These are phyloP conservation scores for Entomortierella beljakovae DNA, from an alignment of 192 early-diverging fungal genomes.

Conservation along the genomic window DNA sequence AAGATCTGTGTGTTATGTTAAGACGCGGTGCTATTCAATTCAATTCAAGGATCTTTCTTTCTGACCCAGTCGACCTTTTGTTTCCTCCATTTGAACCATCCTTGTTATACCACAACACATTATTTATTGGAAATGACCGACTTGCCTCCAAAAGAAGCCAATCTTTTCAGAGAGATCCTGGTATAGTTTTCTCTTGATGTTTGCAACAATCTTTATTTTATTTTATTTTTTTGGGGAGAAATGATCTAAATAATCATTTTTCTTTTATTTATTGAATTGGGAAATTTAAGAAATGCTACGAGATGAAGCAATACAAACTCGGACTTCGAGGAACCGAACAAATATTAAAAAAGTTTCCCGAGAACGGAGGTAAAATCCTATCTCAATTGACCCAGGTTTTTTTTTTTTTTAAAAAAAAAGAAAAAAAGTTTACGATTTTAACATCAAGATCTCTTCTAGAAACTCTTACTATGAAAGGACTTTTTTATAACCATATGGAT, in stretches of 20 bases:
- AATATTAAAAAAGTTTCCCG: constrained; percentile 93
- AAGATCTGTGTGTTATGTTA: background rate
- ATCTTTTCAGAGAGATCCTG: constrained; percentile 76
- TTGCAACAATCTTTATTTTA: background rate
- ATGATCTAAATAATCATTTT: background rate
- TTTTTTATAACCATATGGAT: constrained; percentile 91
- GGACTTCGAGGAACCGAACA: constrained; percentile 91
- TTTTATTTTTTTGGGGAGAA: background rate
- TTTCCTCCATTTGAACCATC: background rate
- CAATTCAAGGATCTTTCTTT: too few relatives aligned
- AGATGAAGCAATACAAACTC: constrained; percentile 94
- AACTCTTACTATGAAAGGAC: constrained; percentile 94
- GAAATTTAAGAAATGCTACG: constrained; percentile 82
- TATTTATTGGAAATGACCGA: constrained; percentile 43
- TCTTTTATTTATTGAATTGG: background rate
- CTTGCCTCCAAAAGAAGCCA: constrained; percentile 78
- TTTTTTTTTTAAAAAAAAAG: too few relatives aligned
- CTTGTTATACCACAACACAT: background rate
- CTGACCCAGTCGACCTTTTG: background rate
- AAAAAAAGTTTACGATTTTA: too few relatives aligned
- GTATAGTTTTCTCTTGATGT: constrained; percentile 51
- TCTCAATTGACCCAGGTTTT: background rate
- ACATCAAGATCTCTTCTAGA: constrained; percentile 66
- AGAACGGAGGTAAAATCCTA: constrained; percentile 80
- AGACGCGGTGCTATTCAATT: too few relatives aligned